Percentiles rank a stretch among this genome's conserved stretches.
phyloP scores from a whole-genome alignment of 2,329 filamentous ascomycete species.

The Aspergillus hortae region DNA sequence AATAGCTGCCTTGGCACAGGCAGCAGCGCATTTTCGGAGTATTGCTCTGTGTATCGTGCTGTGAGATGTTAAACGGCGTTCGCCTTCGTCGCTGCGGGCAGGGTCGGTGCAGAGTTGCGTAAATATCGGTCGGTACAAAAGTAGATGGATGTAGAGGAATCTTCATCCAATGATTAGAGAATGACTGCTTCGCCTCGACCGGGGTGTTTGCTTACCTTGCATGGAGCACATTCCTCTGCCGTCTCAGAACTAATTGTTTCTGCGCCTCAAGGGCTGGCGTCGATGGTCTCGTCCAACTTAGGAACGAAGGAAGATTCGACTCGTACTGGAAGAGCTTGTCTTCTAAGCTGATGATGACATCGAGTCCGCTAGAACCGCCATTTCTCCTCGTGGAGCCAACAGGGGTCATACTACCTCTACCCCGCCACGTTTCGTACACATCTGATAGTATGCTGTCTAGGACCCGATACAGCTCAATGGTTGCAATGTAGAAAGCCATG shows the following conservation, averaged over 20 bases:
- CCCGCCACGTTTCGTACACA: conserved; percentile 31
- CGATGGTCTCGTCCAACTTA: conserved; percentile 20
- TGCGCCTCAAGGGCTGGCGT: background rate
- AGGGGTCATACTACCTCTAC: conserved; percentile 7
- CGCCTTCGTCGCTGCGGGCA: background rate
- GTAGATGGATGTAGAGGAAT: conserved; percentile 30
- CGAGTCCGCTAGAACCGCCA: conserved; percentile 17
- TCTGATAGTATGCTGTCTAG: conserved; percentile 32
- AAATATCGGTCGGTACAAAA: conserved; percentile 34
- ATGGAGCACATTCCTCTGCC: conserved; percentile 28
- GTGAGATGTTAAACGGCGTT: conserved; percentile 5
- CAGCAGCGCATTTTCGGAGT: conserved; percentile 26
- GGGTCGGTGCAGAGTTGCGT: conserved; percentile 27
- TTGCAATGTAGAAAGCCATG: conserved; percentile 26
- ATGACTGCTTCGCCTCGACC: background rate
- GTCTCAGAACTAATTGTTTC: conserved; percentile 14
- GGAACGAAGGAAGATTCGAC: conserved; percentile 17
- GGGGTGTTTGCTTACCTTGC: conserved; percentile 17
- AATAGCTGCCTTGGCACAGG: conserved; percentile 29
- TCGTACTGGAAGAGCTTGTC: conserved; percentile 22
- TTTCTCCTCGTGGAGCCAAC: conserved; percentile 11
- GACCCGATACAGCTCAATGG: conserved; percentile 27
- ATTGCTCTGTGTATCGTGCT: conserved; percentile 23
- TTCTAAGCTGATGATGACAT: conserved; percentile 27
- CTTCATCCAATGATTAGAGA: conserved; percentile 11